A percentile compares a stretch with the other conserved stretches of the same genome.
Conservation (phyloP, 257 asterid species). For the Primulina eburnea region DNA sequence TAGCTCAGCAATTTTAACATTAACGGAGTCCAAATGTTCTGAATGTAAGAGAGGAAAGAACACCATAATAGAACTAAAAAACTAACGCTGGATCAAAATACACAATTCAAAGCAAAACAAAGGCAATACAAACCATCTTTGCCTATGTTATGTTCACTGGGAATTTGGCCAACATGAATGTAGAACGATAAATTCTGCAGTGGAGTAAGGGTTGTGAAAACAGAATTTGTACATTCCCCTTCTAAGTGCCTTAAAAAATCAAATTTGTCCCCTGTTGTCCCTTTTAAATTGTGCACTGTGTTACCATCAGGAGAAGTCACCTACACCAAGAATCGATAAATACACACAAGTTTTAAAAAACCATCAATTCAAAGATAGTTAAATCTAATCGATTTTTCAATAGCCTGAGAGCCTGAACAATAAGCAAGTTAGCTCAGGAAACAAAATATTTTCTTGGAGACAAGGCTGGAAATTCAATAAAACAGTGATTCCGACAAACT, state of each 20-base stretch:
- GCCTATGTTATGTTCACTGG: slow-evolving; percentile 68
- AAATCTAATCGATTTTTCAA: slow-evolving; percentile 2
- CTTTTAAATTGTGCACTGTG: slow-evolving; percentile 49
- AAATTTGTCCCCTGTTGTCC: slow-evolving; percentile 74
- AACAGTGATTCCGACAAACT: neutral
- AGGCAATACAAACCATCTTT: slow-evolving; percentile 66
- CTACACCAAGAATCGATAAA: slow-evolving; percentile 38
- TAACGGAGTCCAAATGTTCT: slow-evolving; percentile 80
- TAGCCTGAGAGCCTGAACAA: neutral
- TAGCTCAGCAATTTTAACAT: slow-evolving; percentile 81
- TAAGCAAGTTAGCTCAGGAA: neutral
- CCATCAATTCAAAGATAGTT: neutral
- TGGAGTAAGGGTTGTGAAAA: slow-evolving; percentile 66
- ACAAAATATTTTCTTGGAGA: neutral
- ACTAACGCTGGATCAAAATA: neutral
- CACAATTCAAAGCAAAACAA: slow-evolving; percentile 4
- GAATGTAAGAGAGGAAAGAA: slow-evolving; percentile 17
- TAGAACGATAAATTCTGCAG: slow-evolving; percentile 84
- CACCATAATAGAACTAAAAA: slow-evolving; percentile 1
- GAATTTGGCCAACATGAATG: slow-evolving; percentile 85
- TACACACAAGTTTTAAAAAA: slow-evolving; percentile 10
- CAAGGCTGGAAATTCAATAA: neutral
- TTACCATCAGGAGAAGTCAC: slow-evolving; percentile 64
- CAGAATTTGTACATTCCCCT: slow-evolving; percentile 91
- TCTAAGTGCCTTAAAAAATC: slow-evolving; percentile 72